Evolutionary conservation across 2,329 filamentous ascomycete species (phyloP).

Genomic region (Botrytis elliptica): DNA sequence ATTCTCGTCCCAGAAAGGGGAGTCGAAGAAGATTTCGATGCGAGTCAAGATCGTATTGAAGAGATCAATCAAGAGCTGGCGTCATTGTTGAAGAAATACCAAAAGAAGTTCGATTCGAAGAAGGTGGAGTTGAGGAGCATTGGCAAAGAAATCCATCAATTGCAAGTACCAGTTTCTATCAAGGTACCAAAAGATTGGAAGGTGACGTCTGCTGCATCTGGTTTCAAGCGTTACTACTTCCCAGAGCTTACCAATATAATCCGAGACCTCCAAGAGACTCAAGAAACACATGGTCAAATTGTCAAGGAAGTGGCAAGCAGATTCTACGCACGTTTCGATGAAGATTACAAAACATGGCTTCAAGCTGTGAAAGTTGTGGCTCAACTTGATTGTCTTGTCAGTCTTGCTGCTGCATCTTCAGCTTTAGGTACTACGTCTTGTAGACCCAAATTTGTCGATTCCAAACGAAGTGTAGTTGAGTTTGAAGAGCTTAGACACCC

Average conservation of each 20-base stretch:
- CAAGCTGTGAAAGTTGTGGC: constrained; percentile 85
- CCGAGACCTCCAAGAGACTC: constrained; percentile 84
- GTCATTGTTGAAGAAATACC: constrained; percentile 66
- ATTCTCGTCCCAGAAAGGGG: constrained; percentile 82
- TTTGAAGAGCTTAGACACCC: constrained; percentile 92
- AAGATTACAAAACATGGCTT: constrained; percentile 82
- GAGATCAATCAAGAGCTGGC: constrained; percentile 72
- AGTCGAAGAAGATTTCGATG: constrained; percentile 89
- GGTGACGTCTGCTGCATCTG: constrained; percentile 91
- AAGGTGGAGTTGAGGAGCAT: constrained; percentile 74
- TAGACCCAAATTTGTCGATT: constrained; percentile 81
- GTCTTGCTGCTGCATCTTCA: constrained; percentile 82
- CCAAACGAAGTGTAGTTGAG: constrained; percentile 82
- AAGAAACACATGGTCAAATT: constrained; percentile 90
- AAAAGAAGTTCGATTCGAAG: constrained; percentile 71
- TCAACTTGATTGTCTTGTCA: constrained; percentile 92
- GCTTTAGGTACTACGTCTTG: constrained; percentile 84
- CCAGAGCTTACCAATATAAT: constrained; percentile 78
- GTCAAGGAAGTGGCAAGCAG: constrained; percentile 80
- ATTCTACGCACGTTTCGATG: constrained; percentile 85
- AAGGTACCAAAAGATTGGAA: constrained; percentile 88
- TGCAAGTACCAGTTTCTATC: constrained; percentile 81
- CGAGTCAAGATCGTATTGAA: constrained; percentile 74
- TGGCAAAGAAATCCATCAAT: constrained; percentile 95
- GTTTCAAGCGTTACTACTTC: constrained; percentile 93